Evolutionary conservation across 257 asterid species (phyloP).

Genomic region (Solanum sitiens): DNA sequence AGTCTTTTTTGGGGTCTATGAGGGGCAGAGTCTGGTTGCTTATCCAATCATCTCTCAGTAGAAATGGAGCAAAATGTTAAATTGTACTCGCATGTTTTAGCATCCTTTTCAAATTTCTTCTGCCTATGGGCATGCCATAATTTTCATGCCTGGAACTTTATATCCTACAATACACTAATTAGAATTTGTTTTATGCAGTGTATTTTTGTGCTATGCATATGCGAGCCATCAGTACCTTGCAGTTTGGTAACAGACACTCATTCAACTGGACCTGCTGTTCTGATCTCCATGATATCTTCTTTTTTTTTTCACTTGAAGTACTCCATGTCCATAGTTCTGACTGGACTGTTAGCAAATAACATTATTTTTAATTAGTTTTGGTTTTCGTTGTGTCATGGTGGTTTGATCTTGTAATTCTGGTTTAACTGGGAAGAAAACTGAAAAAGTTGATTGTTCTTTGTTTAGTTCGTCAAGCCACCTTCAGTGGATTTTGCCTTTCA

Average conservation of each 20-base stretch:
- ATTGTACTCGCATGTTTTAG: background rate
- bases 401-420: background rate
- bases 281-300: background rate
- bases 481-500: background rate
- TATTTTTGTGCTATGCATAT: constrained; percentile 3
- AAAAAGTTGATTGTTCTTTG: background rate
- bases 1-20: background rate
- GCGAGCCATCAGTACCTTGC: background rate
- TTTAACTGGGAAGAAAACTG: background rate
- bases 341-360: background rate
- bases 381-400: background rate
- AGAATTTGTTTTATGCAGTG: constrained; percentile 24
- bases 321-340: background rate
- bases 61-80: background rate
- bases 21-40: background rate
- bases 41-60: background rate
- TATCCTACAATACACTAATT: background rate
- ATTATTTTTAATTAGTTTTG: background rate
- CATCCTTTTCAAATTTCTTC: background rate
- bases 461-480: background rate
- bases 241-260: background rate
- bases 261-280: background rate
- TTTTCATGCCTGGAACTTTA: background rate
- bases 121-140: background rate
- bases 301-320: background rate